phyloP scores from a whole-genome alignment of 2,329 filamentous ascomycete genomes.

The Sphaerulina vaccinii region DNA sequence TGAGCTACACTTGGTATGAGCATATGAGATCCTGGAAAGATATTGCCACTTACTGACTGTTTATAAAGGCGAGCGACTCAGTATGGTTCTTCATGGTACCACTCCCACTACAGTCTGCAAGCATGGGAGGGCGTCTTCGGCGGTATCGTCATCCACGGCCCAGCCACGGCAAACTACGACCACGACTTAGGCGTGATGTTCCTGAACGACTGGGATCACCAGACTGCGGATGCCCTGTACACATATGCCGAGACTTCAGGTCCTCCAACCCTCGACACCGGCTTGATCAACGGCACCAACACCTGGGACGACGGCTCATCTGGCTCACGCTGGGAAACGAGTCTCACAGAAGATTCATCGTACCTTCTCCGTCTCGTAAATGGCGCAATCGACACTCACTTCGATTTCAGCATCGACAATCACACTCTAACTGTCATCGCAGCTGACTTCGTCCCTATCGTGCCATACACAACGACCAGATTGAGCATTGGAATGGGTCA shows the following conservation, averaged over 20 bases:
- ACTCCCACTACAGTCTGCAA: slow-evolving; percentile 45
- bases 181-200: slow-evolving; percentile 41
- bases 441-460: slow-evolving; percentile 45
- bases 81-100: slow-evolving; percentile 44
- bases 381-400: too few species aligned
- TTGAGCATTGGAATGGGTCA: slow-evolving; percentile 41
- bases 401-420: too few species aligned
- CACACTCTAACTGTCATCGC: slow-evolving; percentile 37
- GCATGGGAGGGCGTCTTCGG: slow-evolving; percentile 43
- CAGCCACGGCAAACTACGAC: slow-evolving; percentile 41
- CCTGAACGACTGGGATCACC: slow-evolving; percentile 42
- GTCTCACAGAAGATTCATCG: too few species aligned
- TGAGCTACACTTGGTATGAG: too few species aligned
- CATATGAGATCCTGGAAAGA: too few species aligned
- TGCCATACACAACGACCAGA: slow-evolving; percentile 41
- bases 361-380: too few species aligned
- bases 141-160: slow-evolving; percentile 41
- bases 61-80: slow-evolving; percentile 34
- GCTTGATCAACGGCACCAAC: slow-evolving; percentile 39
- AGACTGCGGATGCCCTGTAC: slow-evolving; percentile 32
- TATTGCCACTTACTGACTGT: background rate
- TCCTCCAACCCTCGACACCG: slow-evolving; percentile 36
- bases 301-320: slow-evolving; percentile 17
- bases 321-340: slow-evolving; percentile 23
- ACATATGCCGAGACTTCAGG: slow-evolving; percentile 27